phyloP scores from a whole-genome alignment of 768 basidiomycete species.

The Boletus sp. region DNA sequence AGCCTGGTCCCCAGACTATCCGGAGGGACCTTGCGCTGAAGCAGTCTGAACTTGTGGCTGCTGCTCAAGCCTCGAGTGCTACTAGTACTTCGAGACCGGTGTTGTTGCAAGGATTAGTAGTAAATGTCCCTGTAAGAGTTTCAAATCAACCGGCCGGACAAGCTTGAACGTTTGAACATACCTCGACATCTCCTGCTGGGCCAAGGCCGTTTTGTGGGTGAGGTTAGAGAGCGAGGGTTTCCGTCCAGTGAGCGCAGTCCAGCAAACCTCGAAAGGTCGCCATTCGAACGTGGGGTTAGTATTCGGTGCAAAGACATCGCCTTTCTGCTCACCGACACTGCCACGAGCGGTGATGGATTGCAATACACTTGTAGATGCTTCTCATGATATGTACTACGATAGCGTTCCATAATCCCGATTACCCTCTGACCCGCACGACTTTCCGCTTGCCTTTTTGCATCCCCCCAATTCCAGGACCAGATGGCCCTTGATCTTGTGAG shows the following conservation, averaged over 20 bases:
- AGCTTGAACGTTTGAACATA: no score
- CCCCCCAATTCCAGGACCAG: constrained; percentile 28
- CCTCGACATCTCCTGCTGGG: neutral
- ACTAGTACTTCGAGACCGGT: no score
- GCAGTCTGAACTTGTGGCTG: neutral
- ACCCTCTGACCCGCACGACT: constrained; percentile 71
- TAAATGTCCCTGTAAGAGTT: no score
- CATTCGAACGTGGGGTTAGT: neutral
- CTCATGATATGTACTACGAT: constrained; percentile 7
- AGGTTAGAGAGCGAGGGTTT: neutral
- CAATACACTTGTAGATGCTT: constrained; percentile 22
- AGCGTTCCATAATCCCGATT: neutral
- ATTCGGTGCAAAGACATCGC: neutral
- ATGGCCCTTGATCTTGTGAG: constrained; percentile 49
- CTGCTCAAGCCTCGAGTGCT: neutral
- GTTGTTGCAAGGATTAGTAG: neutral
- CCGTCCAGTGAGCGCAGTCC: neutral
- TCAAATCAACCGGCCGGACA: no score
- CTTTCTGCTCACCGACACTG: neutral
- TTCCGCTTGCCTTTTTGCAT: constrained; percentile 75
- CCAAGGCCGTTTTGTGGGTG: neutral
- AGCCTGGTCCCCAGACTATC: neutral
- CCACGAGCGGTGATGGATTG: constrained; percentile 1
- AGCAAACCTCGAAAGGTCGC: neutral
- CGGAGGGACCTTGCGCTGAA: neutral